phyloP scores from a whole-genome alignment of 768 basidiomycete genomes.

The Boletellus sp. region DNA sequence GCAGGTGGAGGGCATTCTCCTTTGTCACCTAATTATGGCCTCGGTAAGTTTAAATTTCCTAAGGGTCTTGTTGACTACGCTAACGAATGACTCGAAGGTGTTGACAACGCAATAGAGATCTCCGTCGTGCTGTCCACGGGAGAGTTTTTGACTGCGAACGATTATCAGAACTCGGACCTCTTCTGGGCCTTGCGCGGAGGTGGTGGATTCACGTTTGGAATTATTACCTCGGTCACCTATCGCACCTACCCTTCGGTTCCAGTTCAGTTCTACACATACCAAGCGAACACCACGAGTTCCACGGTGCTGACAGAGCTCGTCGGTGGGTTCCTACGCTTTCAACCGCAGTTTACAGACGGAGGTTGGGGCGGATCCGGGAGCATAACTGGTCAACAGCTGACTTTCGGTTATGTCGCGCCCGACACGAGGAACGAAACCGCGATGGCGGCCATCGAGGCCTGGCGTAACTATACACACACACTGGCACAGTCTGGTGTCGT shows the following conservation, averaged over 20 bases:
- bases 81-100: slow-evolving; percentile 30
- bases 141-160: neutral
- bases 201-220: neutral
- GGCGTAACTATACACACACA: slow-evolving; percentile 26
- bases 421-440: slow-evolving; percentile 36
- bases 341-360: slow-evolving; percentile 35
- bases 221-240: neutral
- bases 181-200: neutral
- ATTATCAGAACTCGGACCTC: neutral
- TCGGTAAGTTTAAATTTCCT: slow-evolving; percentile 35
- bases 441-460: slow-evolving; percentile 33
- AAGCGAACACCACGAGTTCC: slow-evolving; percentile 32
- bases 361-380: slow-evolving; percentile 42
- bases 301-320: slow-evolving; percentile 27
- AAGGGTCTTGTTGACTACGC: neutral
- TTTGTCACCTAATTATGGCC: slow-evolving; percentile 39
- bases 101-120: slow-evolving; percentile 35
- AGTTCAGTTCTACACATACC: slow-evolving; percentile 21
- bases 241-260: neutral
- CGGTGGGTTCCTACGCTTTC: slow-evolving; percentile 34
- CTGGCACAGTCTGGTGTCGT: slow-evolving; percentile 6
- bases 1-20: slow-evolving; percentile 48
- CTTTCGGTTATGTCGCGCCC: slow-evolving; percentile 28
- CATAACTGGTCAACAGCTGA: slow-evolving; percentile 1
- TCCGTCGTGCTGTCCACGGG: neutral